Conservation (phyloP, 2,329 filamentous ascomycete genomes). For the Myriosclerotinia duriaeana region DNA sequence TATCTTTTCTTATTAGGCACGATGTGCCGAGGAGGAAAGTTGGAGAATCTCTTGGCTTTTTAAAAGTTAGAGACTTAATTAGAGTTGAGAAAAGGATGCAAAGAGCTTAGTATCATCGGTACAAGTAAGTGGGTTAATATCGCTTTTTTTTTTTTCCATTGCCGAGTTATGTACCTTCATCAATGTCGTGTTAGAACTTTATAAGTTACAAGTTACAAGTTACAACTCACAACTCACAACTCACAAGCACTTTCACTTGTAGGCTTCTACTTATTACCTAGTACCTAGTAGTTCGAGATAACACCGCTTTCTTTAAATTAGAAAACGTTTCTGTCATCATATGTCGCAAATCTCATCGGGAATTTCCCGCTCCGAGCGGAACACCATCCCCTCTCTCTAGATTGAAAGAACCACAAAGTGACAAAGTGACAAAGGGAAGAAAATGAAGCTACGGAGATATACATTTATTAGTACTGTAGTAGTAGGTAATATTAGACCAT, state of each 20-base stretch:
- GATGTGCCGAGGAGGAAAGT: slow-evolving; percentile 1
- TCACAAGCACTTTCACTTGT: too few species aligned
- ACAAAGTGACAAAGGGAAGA: background rate
- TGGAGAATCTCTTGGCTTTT: background rate
- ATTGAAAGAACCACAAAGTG: background rate
- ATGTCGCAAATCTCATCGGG: slow-evolving; percentile 11
- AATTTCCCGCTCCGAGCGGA: background rate
- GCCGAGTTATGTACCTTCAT: background rate
- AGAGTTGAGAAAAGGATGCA: too few species aligned
- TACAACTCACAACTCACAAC: too few species aligned
- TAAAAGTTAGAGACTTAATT: too few species aligned
- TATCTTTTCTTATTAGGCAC: slow-evolving; percentile 10
- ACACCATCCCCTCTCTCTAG: background rate
- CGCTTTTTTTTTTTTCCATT: too few species aligned
- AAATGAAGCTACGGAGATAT: slow-evolving; percentile 18
- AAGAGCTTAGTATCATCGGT: too few species aligned
- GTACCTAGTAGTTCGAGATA: too few species aligned
- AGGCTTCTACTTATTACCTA: too few species aligned
- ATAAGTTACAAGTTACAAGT: background rate
- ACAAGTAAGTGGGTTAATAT: background rate
- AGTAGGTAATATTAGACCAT: background rate
- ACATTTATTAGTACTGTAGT: background rate
- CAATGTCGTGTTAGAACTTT: background rate
- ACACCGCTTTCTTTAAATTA: background rate
- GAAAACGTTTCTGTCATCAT: background rate